Evolutionary conservation across 2,329 filamentous ascomycete species (phyloP), one percentile per base, ranked within the genome.

Genomic region (Scorias spongiosa): DNA sequence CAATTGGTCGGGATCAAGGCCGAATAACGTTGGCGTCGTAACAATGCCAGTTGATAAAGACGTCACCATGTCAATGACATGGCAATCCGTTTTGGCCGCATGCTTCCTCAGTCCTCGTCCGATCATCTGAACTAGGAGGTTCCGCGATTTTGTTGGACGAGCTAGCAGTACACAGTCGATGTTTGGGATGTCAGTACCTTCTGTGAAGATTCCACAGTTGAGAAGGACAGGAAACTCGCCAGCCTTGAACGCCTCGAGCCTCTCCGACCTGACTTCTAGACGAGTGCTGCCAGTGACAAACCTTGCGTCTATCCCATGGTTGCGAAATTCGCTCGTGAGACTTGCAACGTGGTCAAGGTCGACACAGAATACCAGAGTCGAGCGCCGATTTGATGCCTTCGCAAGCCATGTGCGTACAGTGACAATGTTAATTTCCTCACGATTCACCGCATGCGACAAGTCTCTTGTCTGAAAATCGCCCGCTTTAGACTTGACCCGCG

Each of bases 121-220:
- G 48, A 98, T 94, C 91, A 98, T 98, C 63, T 98, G 91, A 1
- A 96, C 78, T 1, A 98, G 75, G 2, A 98, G 68, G 54, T 95
- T 96, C n/a, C 84, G 78, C 12, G 91, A 96, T 52, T 81, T 80
- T 1, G 91, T 98, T 0, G 91, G 91, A 18, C 91, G 72, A 2
- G 83, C 87, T 8, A 98, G 72, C 8, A 98, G 59, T 18, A 98
- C 76, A 57, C 91, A 96, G 65, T 98, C 91, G 51, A 98, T 84
- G 59, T 93, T 95, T 5, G 93, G 91, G 29, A 98, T 94, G 57
- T 98, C 91, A 1, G 91, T 98, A 2, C 91, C 91, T 66, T 98
- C 91, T 0, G 89, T 96, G 57, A 94, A 96, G 36, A 98, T 84
- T 8, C 88, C 88, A 57, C 91, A 96, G 59, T 98, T 98, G 42